These are phyloP conservation scores for Eucalyptus cloeziana DNA, from an alignment of 345 rosid genomes.

Conservation along the genomic window DNA sequence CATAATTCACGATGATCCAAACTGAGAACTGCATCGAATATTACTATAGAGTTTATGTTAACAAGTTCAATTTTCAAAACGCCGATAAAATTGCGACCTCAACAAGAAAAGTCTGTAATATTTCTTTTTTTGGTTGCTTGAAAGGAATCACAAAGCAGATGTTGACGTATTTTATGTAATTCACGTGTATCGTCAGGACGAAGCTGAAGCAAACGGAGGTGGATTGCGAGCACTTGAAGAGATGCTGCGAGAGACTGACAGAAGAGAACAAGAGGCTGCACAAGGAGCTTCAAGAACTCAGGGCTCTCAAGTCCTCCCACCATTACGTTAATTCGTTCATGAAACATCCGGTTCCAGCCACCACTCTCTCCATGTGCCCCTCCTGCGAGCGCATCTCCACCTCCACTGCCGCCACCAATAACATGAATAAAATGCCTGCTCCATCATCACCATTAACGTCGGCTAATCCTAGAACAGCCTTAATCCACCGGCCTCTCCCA, in stretches of 20 bases:
- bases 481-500: not conserved
- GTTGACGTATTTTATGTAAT: not conserved
- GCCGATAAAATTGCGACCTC: not conserved
- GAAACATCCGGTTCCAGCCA: not conserved
- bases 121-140: not conserved
- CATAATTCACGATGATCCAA: not conserved
- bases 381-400: conserved; percentile 1
- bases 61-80: not conserved
- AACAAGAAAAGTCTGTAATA: not conserved
- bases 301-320: not conserved
- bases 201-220: conserved; percentile 93
- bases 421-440: not conserved
- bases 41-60: not conserved
- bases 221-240: conserved; percentile 86
- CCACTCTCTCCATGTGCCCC: conserved; percentile 2
- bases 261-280: conserved; percentile 91
- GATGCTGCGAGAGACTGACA: conserved; percentile 76
- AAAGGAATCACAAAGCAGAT: too few species aligned
- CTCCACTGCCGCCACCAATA: not conserved
- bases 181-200: conserved; percentile 36
- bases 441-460: not conserved
- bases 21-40: not conserved
- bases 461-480: not conserved
- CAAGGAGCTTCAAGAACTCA: conserved; percentile 58
- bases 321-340: not conserved